Base-by-base conservation (phyloP, 2,329 filamentous ascomycete species). In the Trichoderma oligosporum region DNA sequence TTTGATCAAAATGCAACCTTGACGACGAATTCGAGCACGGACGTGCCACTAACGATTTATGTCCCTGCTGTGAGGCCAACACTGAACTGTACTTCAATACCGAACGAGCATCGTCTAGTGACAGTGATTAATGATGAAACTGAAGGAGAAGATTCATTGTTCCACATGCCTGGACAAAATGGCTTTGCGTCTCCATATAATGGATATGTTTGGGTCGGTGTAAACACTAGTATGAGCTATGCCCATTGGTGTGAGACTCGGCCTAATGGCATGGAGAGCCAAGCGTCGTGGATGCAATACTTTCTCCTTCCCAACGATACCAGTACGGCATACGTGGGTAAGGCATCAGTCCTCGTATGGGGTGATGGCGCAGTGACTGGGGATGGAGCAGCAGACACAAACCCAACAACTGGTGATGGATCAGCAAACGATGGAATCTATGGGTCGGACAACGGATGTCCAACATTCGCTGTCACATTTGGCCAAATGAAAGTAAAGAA, bases 291-390 rank as follows among this genome's bases (percentile, higher is more conserved):
- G 52, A 55, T 46, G 52, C 52, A 55, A 22, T 55, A 55, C 14
- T 55, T 55, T 12, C 31, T 46, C 14, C 52, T 55, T 38, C 52
- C 52, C 11, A 55, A 55, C 6, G 52, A 55, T 22, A 55, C 52
- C 0, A 55, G 52, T 41, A 55, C 46, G 52, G 52, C 52, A 0
- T 55, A 55, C 18, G 52, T 55, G 0, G 52, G 52, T 6, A 55
- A 55, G 4, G 52, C 31, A 27, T 38, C 52, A 3, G 25, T 46
- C 11, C 16, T 55, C 24, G 14, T 12, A 1, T 55, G 52, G 52
- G 16, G 16, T 6, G 20, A 6, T 2, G 16, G 3, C 4, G 6
- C 31, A 6, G 24, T 55, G 9, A 12, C 4, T 25, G 52, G 52
- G 3, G 52, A 55, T 31, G 52, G 52, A 22, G 12, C 33, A 29